Evolutionary conservation across 2,329 filamentous ascomycete species (phyloP).

Genomic region (Fusarium duplospermum): DNA sequence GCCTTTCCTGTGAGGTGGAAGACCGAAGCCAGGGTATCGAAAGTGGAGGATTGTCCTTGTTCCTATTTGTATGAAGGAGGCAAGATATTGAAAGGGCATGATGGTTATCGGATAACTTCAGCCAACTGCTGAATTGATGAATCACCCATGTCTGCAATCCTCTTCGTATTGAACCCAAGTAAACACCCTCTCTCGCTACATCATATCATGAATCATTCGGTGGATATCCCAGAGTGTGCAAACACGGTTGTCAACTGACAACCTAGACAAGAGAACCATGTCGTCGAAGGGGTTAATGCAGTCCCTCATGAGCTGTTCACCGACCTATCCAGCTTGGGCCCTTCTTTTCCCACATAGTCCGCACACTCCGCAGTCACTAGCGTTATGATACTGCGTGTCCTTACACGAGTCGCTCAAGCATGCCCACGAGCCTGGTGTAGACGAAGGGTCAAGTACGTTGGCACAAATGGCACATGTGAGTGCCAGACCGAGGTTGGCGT

Average conservation of each 20-base stretch:
- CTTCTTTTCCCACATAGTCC: slow-evolving; percentile 71
- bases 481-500: slow-evolving; percentile 65
- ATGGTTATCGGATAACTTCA: background rate
- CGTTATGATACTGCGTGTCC: slow-evolving; percentile 72
- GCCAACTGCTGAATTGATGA: background rate
- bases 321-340: slow-evolving; percentile 9
- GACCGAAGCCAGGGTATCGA: background rate
- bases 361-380: slow-evolving; percentile 76
- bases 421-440: slow-evolving; percentile 70
- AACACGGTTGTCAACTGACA: background rate
- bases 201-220: background rate
- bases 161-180: background rate
- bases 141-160: background rate
- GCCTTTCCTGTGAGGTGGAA: background rate
- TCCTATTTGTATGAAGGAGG: background rate
- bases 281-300: background rate
- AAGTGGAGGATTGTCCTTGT: background rate
- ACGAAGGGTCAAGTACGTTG: slow-evolving; percentile 71
- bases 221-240: background rate
- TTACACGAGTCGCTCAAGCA: slow-evolving; percentile 69
- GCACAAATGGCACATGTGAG: slow-evolving; percentile 76
- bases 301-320: background rate
- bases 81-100: background rate
- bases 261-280: background rate
- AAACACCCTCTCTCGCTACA: background rate